A percentile compares a stretch with the other conserved stretches of the same genome.
Evolutionary conservation across 2,329 filamentous ascomycete genomes (phyloP).

Genomic region (Bipolaris zeicola): DNA sequence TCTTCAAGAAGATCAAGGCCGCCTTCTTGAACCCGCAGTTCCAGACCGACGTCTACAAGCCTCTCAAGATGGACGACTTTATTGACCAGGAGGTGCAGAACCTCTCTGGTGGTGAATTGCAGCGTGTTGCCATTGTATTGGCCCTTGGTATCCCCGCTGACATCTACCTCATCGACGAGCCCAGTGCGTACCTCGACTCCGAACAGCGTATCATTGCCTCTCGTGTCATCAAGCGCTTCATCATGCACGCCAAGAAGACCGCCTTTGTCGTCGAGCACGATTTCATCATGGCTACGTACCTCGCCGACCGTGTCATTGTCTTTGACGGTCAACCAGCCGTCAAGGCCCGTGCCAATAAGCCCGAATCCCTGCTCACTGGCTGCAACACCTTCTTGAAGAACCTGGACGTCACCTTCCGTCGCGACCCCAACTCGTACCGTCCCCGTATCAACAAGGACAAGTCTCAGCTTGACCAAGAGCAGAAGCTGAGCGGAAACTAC

Average conservation of each 20-base stretch:
- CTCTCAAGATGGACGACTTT: slow-evolving; percentile 98
- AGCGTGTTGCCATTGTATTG: slow-evolving; percentile 97
- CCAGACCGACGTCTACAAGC: slow-evolving; percentile 99
- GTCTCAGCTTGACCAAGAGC: slow-evolving; percentile 96
- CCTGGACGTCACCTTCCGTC: slow-evolving; percentile 96
- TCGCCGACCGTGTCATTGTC: slow-evolving; percentile 94
- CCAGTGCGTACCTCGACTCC: slow-evolving; percentile 83
- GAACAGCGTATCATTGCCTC: slow-evolving; percentile 98
- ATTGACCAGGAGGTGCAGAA: slow-evolving; percentile 99
- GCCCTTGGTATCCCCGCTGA: slow-evolving; percentile 95
- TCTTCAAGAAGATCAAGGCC: slow-evolving; percentile 99
- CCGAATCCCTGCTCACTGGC: slow-evolving; percentile 89
- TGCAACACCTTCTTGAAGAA: slow-evolving; percentile 98
- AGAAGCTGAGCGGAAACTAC: slow-evolving; percentile 92
- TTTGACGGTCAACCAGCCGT: slow-evolving; percentile 94
- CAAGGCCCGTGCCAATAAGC: slow-evolving; percentile 83
- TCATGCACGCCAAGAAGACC: slow-evolving; percentile 99
- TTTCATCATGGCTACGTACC: slow-evolving; percentile 92
- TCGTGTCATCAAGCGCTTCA: slow-evolving; percentile 98
- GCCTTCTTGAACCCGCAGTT: slow-evolving; percentile 97
- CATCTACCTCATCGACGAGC: slow-evolving; percentile 98
- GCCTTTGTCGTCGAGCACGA: slow-evolving; percentile 99
- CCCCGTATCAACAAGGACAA: slow-evolving; percentile 98
- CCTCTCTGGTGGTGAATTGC: slow-evolving; percentile 97
- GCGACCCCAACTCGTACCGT: slow-evolving; percentile 93